Evolutionary conservation across 1,284 basidiomycete genomes (phyloP), one percentile per base, ranked within the genome.

Genomic region (Salmacisia buchloeana): DNA sequence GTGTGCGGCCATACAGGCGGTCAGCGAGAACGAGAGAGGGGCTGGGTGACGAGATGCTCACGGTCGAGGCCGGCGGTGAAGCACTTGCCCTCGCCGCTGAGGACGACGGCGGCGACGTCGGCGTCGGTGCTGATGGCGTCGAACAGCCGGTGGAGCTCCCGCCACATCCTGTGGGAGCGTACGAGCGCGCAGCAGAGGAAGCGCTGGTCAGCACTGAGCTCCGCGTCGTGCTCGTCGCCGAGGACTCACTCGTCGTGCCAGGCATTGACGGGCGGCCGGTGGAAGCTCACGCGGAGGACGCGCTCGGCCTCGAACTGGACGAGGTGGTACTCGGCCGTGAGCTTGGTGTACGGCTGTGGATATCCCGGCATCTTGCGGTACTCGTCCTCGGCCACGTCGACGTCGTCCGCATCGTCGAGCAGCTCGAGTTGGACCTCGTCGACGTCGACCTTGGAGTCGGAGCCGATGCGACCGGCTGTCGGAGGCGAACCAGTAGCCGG

Each of bases 51-150:
- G 31, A 39, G 43, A 49, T 49, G 61, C 69, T 35, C 63, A 68
- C 71, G 62, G 62, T 80, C 79, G 9, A 80, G 69, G 5, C 79
- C 79, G 3, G 77, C 79, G 23, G 78, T 80, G 64, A 80, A 80
- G 35, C 70, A 73, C 10, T 69, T 63, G 6, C 76, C 76, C 54
- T 77, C 69, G 33, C 74, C 75, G 7, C 70, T 71, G 3, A 80
- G 67, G 1, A 80, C 72, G 39, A 80, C 73, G n/a, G 61, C 71
- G 39, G 69, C 60, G n/a, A 80, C 76, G 12, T 73, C 46, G 2
- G 69, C 66, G 41, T 79, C 77, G 27, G 64, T 58, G 34, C 70
- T 68, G 10, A 76, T 67, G 6, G 45, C 59, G 18, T 61, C 46
- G 21, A 80, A 77, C 65, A 80, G 75, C 3, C 31, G 35, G 4